Evolutionary conservation across 129 eudicot species (phyloP).

Genomic region (Flaveria sonorensis): DNA sequence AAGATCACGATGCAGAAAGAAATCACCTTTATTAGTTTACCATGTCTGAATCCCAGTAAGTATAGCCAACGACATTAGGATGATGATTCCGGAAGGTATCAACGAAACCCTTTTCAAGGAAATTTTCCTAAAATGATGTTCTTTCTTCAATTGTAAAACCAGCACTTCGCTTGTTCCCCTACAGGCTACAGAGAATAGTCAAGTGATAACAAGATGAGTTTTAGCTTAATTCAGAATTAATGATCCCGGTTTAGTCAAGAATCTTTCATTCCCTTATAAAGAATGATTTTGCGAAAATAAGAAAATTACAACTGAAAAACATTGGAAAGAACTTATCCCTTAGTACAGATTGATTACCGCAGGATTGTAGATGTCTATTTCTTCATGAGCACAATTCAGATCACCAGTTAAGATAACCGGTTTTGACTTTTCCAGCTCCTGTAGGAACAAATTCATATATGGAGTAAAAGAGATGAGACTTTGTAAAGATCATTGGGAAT

Average conservation of each 20-base stretch:
- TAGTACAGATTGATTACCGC: slow-evolving; percentile 59
- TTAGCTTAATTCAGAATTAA: background rate
- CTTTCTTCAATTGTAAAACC: slow-evolving; percentile 97
- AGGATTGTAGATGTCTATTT: slow-evolving; percentile 90
- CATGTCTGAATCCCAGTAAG: slow-evolving; percentile 97
- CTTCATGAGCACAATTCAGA: slow-evolving; percentile 93
- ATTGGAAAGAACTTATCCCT: background rate
- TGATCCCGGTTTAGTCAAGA: too few relatives aligned
- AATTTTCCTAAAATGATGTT: slow-evolving; percentile 70
- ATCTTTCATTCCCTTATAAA: background rate
- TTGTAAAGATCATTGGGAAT: background rate
- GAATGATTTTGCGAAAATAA: background rate
- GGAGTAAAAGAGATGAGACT: slow-evolving; percentile 70
- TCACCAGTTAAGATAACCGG: slow-evolving; percentile 97
- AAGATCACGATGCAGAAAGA: background rate
- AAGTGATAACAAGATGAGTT: slow-evolving; percentile 5
- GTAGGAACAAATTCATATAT: slow-evolving; percentile 86
- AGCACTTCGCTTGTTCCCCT: slow-evolving; percentile 97
- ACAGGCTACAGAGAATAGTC: slow-evolving; percentile 36
- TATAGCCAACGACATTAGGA: slow-evolving; percentile 87
- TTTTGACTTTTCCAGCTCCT: slow-evolving; percentile 95
- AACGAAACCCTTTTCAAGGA: slow-evolving; percentile 71
- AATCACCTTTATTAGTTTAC: slow-evolving; percentile 82
- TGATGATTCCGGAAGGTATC: slow-evolving; percentile 93
- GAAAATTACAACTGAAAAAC: background rate